phyloP scores from a whole-genome alignment of 2,329 filamentous ascomycete genomes.

The Trichoderma sp. region DNA sequence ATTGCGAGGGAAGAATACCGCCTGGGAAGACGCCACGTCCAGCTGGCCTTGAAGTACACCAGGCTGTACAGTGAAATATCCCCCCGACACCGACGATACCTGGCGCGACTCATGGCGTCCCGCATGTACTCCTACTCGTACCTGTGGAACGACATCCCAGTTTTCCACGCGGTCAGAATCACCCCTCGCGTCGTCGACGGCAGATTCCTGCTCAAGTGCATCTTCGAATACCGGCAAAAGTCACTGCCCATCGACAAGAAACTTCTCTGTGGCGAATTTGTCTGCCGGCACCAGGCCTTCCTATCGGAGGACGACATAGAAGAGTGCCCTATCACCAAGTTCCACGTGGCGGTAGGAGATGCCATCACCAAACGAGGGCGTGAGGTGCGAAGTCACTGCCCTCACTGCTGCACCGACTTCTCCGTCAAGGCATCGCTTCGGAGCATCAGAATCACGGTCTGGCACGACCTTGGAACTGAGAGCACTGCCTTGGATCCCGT shows the following conservation, averaged over 20 bases:
- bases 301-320: not conserved
- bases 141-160: not conserved
- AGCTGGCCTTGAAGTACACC: constrained; percentile 21
- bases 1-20: too few species aligned
- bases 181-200: not conserved
- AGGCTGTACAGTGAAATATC: not conserved
- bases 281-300: not conserved
- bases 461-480: constrained; percentile 10
- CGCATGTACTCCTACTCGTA: not conserved
- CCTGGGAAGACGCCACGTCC: constrained; percentile 13
- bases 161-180: not conserved
- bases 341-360: not conserved
- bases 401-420: constrained; percentile 8
- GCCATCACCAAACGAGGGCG: not conserved
- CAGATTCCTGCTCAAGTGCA: not conserved
- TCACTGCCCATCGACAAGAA: not conserved
- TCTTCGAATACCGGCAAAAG: not conserved
- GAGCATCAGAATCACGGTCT: not conserved
- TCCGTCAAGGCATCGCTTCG: not conserved
- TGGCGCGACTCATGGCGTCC: not conserved
- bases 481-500: not conserved
- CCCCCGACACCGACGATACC: not conserved
- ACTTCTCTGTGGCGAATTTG: not conserved
- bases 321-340: not conserved
- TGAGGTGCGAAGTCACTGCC: not conserved